Conservation (phyloP, 345 rosid genomes). For the Limnanthes douglasii region DNA sequence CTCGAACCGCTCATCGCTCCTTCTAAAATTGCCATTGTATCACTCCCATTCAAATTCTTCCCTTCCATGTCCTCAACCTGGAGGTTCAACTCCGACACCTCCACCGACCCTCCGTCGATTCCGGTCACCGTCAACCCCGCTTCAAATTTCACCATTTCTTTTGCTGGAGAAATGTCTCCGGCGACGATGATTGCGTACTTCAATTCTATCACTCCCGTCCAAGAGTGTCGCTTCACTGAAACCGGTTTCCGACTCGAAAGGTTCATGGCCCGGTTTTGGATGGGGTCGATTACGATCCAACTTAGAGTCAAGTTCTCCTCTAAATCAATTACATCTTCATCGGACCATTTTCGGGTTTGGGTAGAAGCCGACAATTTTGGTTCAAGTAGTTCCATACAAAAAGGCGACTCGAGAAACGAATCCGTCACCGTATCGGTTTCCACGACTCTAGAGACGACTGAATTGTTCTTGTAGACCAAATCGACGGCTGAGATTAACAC, state of each 20-base stretch:
- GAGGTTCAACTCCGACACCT: slow-evolving; percentile 28
- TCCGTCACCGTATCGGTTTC: slow-evolving; percentile 23
- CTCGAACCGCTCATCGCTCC: slow-evolving; percentile 32
- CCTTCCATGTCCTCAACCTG: slow-evolving; percentile 70
- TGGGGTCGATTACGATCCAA: slow-evolving; percentile 67
- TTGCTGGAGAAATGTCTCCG: no score
- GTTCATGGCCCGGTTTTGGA: slow-evolving; percentile 31
- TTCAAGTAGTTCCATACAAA: slow-evolving; percentile 44
- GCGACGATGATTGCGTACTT: slow-evolving; percentile 25
- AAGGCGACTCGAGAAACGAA: slow-evolving; percentile 49
- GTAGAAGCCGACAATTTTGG: slow-evolving; percentile 28
- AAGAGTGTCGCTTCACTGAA: slow-evolving; percentile 53
- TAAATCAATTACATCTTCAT: slow-evolving; percentile 29
- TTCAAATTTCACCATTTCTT: background rate
- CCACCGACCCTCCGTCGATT: slow-evolving; percentile 19
- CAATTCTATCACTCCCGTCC: slow-evolving; percentile 41
- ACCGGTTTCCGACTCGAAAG: slow-evolving; percentile 45
- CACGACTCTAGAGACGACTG: slow-evolving; percentile 34
- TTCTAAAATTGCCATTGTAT: slow-evolving; percentile 33
- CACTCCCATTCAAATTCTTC: slow-evolving; percentile 40
- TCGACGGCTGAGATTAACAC: slow-evolving; percentile 66
- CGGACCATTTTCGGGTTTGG: slow-evolving; percentile 12
- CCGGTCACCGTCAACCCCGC: slow-evolving; percentile 10
- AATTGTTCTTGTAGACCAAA: slow-evolving; percentile 22
- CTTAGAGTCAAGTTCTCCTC: slow-evolving; percentile 35